These are phyloP conservation scores for Amanita phalloides DNA, from an alignment of 768 basidiomycete genomes.

Conservation along the genomic window DNA sequence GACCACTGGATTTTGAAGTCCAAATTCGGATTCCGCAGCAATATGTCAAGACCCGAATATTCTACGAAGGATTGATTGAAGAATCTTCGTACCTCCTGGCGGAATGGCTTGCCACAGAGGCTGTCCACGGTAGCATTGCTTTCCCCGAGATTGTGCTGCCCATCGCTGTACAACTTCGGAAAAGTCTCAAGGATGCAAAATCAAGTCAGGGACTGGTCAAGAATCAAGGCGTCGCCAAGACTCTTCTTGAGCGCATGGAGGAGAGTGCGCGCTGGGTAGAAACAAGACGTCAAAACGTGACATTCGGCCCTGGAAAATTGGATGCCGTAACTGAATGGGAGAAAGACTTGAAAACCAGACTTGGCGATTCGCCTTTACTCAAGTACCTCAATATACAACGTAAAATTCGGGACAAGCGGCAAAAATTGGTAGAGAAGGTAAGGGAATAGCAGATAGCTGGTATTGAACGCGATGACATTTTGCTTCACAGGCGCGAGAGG, in stretches of 20 bases:
- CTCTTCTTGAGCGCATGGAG: slow-evolving; percentile 78
- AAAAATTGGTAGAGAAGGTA: slow-evolving; percentile 68
- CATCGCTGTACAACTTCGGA: slow-evolving; percentile 58
- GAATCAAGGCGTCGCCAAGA: slow-evolving; percentile 56
- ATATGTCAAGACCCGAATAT: slow-evolving; percentile 82
- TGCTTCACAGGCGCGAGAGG: slow-evolving; percentile 48
- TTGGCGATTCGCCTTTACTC: slow-evolving; percentile 67
- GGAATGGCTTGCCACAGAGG: slow-evolving; percentile 65
- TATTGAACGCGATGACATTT: slow-evolving; percentile 5
- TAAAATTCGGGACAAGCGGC: slow-evolving; percentile 70
- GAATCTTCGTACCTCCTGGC: slow-evolving; percentile 71
- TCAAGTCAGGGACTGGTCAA: slow-evolving; percentile 32
- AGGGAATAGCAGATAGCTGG: slow-evolving; percentile 3
- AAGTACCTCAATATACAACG: slow-evolving; percentile 74
- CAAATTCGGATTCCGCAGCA: slow-evolving; percentile 81
- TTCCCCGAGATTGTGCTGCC: slow-evolving; percentile 92
- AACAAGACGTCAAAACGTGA: slow-evolving; percentile 52
- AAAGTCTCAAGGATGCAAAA: slow-evolving; percentile 57
- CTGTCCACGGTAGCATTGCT: slow-evolving; percentile 76
- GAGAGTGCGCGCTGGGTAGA: slow-evolving; percentile 77
- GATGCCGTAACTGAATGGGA: slow-evolving; percentile 70
- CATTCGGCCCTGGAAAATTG: slow-evolving; percentile 66
- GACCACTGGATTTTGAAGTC: slow-evolving; percentile 82
- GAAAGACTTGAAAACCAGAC: slow-evolving; percentile 36
- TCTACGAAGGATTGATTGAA: slow-evolving; percentile 73